Evolutionary conservation across 192 early-diverging fungal genomes (phyloP).

Genomic region (Coemansia sp.): DNA sequence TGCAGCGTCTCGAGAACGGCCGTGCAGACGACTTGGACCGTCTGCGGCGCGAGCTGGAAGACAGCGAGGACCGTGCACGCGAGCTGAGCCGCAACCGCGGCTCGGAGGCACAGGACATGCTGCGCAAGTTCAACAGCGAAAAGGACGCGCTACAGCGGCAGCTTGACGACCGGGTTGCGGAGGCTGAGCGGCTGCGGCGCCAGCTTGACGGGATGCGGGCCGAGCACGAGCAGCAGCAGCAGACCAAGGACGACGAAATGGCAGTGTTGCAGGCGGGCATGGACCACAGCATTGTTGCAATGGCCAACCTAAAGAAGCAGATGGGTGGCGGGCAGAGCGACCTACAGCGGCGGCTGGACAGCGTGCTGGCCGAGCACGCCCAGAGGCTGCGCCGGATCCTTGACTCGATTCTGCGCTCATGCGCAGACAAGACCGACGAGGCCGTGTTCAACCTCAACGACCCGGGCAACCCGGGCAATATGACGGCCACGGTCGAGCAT

Average conservation of each 20-base stretch:
- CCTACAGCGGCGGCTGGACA: slow-evolving; percentile 64
- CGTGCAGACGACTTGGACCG: slow-evolving; percentile 83
- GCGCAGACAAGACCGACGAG: slow-evolving; percentile 86
- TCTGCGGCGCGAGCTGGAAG: slow-evolving; percentile 74
- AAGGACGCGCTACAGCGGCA: slow-evolving; percentile 74
- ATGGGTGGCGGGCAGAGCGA: slow-evolving; percentile 49
- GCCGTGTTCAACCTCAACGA: slow-evolving; percentile 83
- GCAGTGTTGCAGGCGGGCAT: slow-evolving; percentile 74
- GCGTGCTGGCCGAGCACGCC: slow-evolving; percentile 61
- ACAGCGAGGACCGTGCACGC: slow-evolving; percentile 70
- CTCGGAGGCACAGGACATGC: slow-evolving; percentile 77
- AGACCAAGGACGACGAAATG: slow-evolving; percentile 74
- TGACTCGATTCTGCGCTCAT: slow-evolving; percentile 84
- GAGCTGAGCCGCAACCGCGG: slow-evolving; percentile 80
- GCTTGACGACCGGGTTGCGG: slow-evolving; percentile 38
- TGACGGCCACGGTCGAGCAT: slow-evolving; percentile 87
- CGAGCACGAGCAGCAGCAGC: slow-evolving; percentile 34
- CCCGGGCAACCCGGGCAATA: slow-evolving; percentile 79
- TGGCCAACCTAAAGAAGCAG: slow-evolving; percentile 70
- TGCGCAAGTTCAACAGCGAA: slow-evolving; percentile 80
- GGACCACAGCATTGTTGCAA: slow-evolving; percentile 74
- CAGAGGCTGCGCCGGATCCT: slow-evolving; percentile 72
- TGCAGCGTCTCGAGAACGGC: slow-evolving; percentile 72
- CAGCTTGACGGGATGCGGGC: slow-evolving; percentile 42
- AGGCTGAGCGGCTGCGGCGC: slow-evolving; percentile 42